Evolutionary conservation across 2,329 filamentous ascomycete genomes (phyloP).

Genomic region (Gnomoniopsis sp.): DNA sequence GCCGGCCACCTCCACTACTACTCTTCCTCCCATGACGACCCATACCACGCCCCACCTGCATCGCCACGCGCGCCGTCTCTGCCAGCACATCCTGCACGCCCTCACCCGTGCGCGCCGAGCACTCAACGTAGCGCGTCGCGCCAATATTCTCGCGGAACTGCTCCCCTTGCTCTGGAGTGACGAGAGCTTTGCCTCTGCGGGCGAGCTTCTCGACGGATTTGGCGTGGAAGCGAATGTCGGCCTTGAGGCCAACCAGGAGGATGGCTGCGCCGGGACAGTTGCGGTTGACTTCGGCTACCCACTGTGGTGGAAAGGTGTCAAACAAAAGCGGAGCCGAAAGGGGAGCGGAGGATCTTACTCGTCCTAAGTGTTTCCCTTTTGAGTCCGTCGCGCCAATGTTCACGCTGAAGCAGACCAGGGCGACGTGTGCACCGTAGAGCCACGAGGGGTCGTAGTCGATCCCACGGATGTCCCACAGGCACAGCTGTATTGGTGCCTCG

Average conservation of each 20-base stretch:
- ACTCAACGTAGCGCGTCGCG: conserved; percentile 16
- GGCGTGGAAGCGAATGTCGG: conserved; percentile 17
- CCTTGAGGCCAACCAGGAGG: conserved; percentile 17
- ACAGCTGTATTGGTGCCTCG: conserved; percentile 14
- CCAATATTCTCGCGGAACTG: conserved; percentile 18
- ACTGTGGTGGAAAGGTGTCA: background rate
- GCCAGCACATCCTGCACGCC: conserved; percentile 17
- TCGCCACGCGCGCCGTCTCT: conserved; percentile 13
- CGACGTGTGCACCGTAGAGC: conserved; percentile 13
- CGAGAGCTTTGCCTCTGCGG: conserved; percentile 12
- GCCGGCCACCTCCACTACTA: background rate
- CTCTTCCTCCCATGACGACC: background rate
- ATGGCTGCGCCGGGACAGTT: conserved; percentile 18
- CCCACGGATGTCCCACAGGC: conserved; percentile 16
- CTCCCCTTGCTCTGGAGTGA: conserved; percentile 16
- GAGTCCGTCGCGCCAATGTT: conserved; percentile 18
- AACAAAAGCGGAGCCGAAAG: too few species aligned
- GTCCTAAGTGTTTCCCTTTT: conserved; percentile 17
- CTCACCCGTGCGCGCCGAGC: conserved; percentile 17
- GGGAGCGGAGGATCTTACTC: background rate
- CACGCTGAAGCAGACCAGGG: conserved; percentile 16
- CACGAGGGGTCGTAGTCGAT: conserved; percentile 18
- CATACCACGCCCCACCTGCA: conserved; percentile 4
- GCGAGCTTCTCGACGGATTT: conserved; percentile 16
- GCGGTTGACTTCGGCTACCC: conserved; percentile 17